Conservation (phyloP, 441 rosid genomes). For the California macrophylla region DNA sequence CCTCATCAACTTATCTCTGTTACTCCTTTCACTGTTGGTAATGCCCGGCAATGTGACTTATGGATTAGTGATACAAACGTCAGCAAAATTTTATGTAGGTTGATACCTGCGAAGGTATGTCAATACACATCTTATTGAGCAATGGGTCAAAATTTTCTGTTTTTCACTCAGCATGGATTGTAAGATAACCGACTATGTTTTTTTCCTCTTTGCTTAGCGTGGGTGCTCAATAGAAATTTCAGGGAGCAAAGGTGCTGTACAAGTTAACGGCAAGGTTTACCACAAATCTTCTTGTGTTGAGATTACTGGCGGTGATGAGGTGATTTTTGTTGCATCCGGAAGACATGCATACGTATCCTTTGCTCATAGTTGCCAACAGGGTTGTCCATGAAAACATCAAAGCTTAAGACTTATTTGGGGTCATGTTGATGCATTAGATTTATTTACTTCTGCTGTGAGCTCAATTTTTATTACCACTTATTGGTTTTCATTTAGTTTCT, state of each 20-base stretch:
- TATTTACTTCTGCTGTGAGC: constrained; percentile 14
- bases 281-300: constrained; percentile 38
- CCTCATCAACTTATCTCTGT: constrained; percentile 59
- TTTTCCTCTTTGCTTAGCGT: constrained; percentile 31
- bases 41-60: constrained; percentile 61
- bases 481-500: constrained; percentile 28
- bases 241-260: constrained; percentile 80
- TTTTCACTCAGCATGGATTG: neutral
- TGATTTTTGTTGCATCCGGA: constrained; percentile 57
- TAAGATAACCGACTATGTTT: neutral
- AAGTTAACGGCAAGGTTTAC: constrained; percentile 63
- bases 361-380: constrained; percentile 1
- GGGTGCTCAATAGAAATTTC: constrained; percentile 61
- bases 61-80: constrained; percentile 55
- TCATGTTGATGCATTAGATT: neutral
- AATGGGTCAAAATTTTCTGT: neutral
- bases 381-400: neutral
- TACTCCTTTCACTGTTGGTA: constrained; percentile 59
- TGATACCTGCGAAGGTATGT: constrained; percentile 70
- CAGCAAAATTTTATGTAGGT: constrained; percentile 52
- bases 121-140: neutral
- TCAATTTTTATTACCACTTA: constrained; percentile 8
- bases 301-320: constrained; percentile 82
- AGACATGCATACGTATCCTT: constrained; percentile 98
- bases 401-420: neutral